Evolutionary conservation across 176 grass and related monocot genomes (phyloP).

Genomic region (Alopecurus myosuroides): DNA sequence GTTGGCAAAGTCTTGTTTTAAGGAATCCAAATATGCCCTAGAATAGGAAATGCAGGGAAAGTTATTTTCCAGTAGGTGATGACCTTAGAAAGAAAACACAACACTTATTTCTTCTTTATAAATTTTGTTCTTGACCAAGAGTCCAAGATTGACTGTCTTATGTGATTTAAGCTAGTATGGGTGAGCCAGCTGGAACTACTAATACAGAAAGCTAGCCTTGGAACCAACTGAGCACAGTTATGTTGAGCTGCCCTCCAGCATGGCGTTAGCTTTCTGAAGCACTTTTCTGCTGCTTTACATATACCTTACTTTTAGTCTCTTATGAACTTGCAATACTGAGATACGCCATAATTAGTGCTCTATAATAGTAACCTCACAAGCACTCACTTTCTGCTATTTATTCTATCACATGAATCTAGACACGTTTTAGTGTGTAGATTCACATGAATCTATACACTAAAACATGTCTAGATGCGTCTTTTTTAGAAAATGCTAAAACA

Average conservation of each 20-base stretch:
- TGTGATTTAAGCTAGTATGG: neutral
- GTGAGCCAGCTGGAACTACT: neutral
- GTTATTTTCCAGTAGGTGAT: neutral
- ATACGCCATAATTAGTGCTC: neutral
- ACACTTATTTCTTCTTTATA: neutral
- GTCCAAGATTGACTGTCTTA: neutral
- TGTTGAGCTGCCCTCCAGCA: neutral
- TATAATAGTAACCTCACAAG: neutral
- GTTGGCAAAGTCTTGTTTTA: no score
- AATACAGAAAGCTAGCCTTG: neutral
- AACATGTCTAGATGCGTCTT: no score
- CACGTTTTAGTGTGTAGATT: no score
- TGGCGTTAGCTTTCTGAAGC: neutral
- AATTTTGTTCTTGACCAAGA: neutral
- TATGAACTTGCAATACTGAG: neutral
- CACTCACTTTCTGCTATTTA: constrained; percentile 13
- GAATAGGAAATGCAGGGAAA: no score
- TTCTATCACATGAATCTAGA: no score
- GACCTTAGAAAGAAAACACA: neutral
- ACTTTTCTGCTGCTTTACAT: neutral
- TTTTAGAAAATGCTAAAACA: no score
- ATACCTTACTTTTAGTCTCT: neutral
- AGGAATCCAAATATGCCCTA: no score
- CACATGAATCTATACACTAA: no score
- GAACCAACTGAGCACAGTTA: neutral